Evolutionary conservation across 176 grass and related monocot species (phyloP), one percentile per base, ranked within the genome.

Genomic region (Oryza meridionalis): DNA sequence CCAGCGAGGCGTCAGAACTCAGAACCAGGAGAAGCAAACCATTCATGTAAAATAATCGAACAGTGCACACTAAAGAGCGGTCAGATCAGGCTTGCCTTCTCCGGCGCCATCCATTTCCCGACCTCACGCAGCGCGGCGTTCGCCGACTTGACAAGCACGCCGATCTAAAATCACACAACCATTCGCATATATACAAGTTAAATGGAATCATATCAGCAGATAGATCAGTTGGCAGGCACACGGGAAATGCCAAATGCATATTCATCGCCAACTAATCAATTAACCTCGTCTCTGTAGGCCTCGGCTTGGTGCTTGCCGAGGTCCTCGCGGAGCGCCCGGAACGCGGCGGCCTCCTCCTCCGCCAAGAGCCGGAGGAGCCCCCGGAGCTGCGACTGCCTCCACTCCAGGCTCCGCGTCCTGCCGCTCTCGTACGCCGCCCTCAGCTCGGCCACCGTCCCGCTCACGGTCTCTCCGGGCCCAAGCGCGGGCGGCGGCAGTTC

Each of bases 221-320:
- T 55, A 5, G 50, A 55, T 55, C 50, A 8, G 7, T 61, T 22
- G 55, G 29, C 29, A 31, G 29, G 4, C 33, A 61, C 43, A 13
- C 44, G 6, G 14, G 26, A 22, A 29, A 73, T 10, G 44, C 9
- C 12, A 29, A 49, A 50, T 31, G 46, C 68, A 4, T 21, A 33
- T 9, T 25, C 37, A 6, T 22, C 7, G 55, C 3, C 6, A 1
- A 44, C 12, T 10, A 33, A 40, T 38, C 6, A 7, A 38, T 40
- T 40, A 37, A 91, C 96, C 93, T 98, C 96, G 83, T 98, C 93
- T 85, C 91, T 92, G 87, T 79, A 98, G 8, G 96, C 87, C 81
- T 98, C 96, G 66, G 77, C 91, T n/a, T 47, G 77, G 87, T 90
- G 89, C 82, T 98, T 98, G 78, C 96, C 89, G 78, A 98, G 87